These are phyloP conservation scores for Rhododendron ovatum DNA, from an alignment of 148 eudicot species.

Conservation along the genomic window DNA sequence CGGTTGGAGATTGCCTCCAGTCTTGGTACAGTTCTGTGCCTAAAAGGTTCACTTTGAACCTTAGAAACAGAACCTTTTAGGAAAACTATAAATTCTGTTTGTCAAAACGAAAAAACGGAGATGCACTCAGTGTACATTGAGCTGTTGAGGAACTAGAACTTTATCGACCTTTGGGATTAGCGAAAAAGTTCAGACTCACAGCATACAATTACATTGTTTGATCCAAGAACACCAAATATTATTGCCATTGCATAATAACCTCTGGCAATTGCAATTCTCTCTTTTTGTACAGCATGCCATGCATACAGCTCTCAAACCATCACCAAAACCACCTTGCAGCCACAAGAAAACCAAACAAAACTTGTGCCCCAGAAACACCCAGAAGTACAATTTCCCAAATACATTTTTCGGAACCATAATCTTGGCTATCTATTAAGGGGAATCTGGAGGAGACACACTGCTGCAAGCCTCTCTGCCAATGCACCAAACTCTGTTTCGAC, in stretches of 20 bases:
- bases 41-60: neutral
- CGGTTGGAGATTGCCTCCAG: no score
- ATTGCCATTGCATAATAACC: neutral
- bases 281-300: neutral
- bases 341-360: neutral
- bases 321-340: neutral
- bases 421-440: slow-evolving; percentile 24
- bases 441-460: slow-evolving; percentile 34
- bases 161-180: neutral
- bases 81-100: neutral
- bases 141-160: neutral
- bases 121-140: neutral
- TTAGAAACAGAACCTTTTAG: neutral
- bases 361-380: neutral
- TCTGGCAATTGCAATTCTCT: neutral
- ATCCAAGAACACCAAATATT: neutral
- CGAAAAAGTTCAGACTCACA: neutral
- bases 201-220: neutral
- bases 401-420: neutral
- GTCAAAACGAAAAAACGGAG: neutral
- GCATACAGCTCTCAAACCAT: neutral
- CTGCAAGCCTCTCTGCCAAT: slow-evolving; percentile 46
- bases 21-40: no score
- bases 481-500: slow-evolving; percentile 61
- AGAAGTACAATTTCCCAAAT: slow-evolving; percentile 1